Percentiles rank a stretch among this genome's conserved stretches.
phyloP scores from a whole-genome alignment of 345 rosid genomes.

The Boechera divaricarpa region DNA sequence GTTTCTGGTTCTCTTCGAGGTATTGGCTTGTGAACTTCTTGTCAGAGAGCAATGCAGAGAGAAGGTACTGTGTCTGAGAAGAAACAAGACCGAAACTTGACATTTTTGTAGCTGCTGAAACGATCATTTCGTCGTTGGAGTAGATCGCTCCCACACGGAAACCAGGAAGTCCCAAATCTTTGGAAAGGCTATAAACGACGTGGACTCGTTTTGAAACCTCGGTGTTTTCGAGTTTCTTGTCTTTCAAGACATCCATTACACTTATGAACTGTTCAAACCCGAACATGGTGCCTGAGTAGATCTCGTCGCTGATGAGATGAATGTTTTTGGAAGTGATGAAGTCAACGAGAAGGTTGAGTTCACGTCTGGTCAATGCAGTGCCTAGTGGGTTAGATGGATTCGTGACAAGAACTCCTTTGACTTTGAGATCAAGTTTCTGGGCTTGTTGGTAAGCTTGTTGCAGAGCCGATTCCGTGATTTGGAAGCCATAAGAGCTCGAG shows the following conservation, averaged over 20 bases:
- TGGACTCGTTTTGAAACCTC: constrained; percentile 67
- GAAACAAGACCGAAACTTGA: constrained; percentile 87
- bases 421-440: constrained; percentile 61
- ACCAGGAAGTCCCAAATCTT: constrained; percentile 85
- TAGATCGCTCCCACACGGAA: constrained; percentile 87
- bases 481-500: constrained; percentile 63
- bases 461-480: constrained; percentile 63
- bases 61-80: constrained; percentile 78
- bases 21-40: constrained; percentile 69
- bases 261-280: constrained; percentile 67
- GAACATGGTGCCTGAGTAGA: constrained; percentile 82
- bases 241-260: constrained; percentile 69
- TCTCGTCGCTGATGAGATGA: constrained; percentile 83
- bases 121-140: constrained; percentile 68
- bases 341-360: constrained; percentile 67
- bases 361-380: constrained; percentile 62
- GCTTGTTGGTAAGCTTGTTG: constrained; percentile 73
- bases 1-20: constrained; percentile 60
- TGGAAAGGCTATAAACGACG: constrained; percentile 74
- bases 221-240: constrained; percentile 53
- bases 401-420: constrained; percentile 79
- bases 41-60: constrained; percentile 71
- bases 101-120: constrained; percentile 84
- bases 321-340: constrained; percentile 61
- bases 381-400: constrained; percentile 90